A percentile compares a stretch with the other conserved stretches of the same genome.
phyloP scores from a whole-genome alignment of 2,329 filamentous ascomycete genomes.

The Xylariaceae sp. region DNA sequence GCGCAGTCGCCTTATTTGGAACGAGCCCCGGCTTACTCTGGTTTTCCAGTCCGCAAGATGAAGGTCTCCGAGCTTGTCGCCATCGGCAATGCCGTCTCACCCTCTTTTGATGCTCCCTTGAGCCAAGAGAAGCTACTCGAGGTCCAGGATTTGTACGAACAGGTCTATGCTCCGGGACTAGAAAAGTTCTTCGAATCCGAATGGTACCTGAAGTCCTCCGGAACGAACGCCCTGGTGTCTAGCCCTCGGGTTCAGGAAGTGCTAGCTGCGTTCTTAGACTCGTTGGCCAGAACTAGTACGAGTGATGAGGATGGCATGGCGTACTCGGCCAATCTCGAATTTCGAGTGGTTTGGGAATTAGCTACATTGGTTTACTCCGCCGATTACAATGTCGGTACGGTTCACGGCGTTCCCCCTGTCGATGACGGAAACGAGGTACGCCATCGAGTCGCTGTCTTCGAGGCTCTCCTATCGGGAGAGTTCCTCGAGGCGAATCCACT shows the following conservation, averaged over 20 bases:
- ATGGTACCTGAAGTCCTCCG: slow-evolving; percentile 62
- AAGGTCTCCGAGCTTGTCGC: slow-evolving; percentile 68
- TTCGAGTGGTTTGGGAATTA: slow-evolving; percentile 56
- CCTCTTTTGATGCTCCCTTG: slow-evolving; percentile 48
- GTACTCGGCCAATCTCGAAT: slow-evolving; percentile 51
- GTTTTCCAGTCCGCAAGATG: slow-evolving; percentile 55
- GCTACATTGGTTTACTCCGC: slow-evolving; percentile 44
- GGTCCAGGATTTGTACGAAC: slow-evolving; percentile 65
- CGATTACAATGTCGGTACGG: slow-evolving; percentile 33
- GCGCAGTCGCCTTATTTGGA: slow-evolving; percentile 28
- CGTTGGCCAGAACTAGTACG: slow-evolving; percentile 44
- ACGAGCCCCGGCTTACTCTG: slow-evolving; percentile 40
- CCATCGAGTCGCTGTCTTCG: slow-evolving; percentile 68
- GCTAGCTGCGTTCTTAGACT: slow-evolving; percentile 59
- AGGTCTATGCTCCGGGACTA: slow-evolving; percentile 69
- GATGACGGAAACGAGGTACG: slow-evolving; percentile 60
- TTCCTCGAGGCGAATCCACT: slow-evolving; percentile 56
- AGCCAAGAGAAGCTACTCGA: slow-evolving; percentile 54
- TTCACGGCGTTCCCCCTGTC: slow-evolving; percentile 41
- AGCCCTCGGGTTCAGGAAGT: slow-evolving; percentile 58
- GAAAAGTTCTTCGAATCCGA: slow-evolving; percentile 73
- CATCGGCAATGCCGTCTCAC: slow-evolving; percentile 54
- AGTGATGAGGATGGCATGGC: slow-evolving; percentile 49
- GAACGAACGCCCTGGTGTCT: slow-evolving; percentile 42
- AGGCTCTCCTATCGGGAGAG: slow-evolving; percentile 69